These are phyloP conservation scores for Brassica incana DNA, from an alignment of 345 rosid species.

Conservation along the genomic window DNA sequence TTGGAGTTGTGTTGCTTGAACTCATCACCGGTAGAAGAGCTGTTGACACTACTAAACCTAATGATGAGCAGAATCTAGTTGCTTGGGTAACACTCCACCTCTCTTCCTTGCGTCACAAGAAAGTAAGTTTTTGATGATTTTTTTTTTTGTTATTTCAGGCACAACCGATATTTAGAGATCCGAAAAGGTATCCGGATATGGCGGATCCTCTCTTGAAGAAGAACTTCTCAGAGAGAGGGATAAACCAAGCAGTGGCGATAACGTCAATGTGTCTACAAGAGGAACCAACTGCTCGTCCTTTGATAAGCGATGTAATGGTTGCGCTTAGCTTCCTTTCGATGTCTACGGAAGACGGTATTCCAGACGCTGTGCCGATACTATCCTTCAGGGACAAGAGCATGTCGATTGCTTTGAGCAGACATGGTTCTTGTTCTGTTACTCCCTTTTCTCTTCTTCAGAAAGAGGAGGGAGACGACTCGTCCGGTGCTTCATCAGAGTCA, in stretches of 20 bases:
- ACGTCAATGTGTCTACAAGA: conserved; percentile 91
- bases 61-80: conserved; percentile 65
- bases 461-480: conserved; percentile 16
- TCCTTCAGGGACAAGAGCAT: conserved; percentile 43
- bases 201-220: conserved; percentile 66
- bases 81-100: conserved; percentile 58
- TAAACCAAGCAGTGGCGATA: conserved; percentile 84
- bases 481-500: conserved; percentile 28
- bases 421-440: conserved; percentile 33
- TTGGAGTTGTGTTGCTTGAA: conserved; percentile 70
- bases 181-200: conserved; percentile 66
- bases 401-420: conserved; percentile 40
- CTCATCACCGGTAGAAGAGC: conserved; percentile 73
- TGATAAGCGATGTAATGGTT: conserved; percentile 71
- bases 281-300: conserved; percentile 71
- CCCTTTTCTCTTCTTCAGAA: conserved; percentile 28
- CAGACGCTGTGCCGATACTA: conserved; percentile 20
- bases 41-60: conserved; percentile 58
- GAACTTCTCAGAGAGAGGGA: conserved; percentile 59
- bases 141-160: conserved; percentile 47
- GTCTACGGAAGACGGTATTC: conserved; percentile 37
- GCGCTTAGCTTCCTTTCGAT: conserved; percentile 69
- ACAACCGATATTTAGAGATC: conserved; percentile 66
- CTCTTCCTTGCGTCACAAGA: neutral
- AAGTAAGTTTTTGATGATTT: neutral